Evolutionary conservation across 352 stramenopile species (phyloP), one percentile per base, ranked within the genome.

Genomic region (Phytophthora boehmeriae): DNA sequence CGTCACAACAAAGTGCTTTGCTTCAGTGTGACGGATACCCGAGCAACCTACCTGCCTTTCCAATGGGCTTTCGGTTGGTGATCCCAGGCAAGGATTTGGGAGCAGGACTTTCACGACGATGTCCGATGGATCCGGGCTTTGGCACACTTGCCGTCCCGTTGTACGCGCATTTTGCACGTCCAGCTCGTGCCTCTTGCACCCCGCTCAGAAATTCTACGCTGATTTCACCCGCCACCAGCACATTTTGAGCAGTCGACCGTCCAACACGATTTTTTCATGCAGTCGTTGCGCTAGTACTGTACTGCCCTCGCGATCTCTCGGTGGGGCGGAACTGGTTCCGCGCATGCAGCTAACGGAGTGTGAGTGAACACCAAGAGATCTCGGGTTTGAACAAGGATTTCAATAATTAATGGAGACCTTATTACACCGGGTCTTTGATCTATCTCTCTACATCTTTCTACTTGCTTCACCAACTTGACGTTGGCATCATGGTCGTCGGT

Each of bases 381-480:
- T 39, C 14, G 8, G 34, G 9, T 39, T 39, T 39, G n/a, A 22
- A 22, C n/a, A 44, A 22, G 5, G 38, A 17, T 22, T n/a, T 44
- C 38, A 30, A 44, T 44, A 44, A 44, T 44, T 44, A 44, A 16
- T 44, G 38, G 38, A 38, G 34, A 44, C 38, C 38, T 44, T 44
- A 44, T 17, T 44, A 44, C 38, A 44, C 5, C 38, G 38, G 34
- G 14, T 22, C 38, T 44, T 44, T 16, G 38, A 9, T 44, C 8
- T 44, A 44, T 44, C 38, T 44, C 14, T 44, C 38, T 44, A 44
- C 38, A 44, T 44, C 16, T 44, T 10, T 13, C 20, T 43, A 9
- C 20, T 19, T 23, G 20, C 4, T 45, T 58, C 36, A 68, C 64
- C 64, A 73, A 9, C 22, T 65, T n/a, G 54, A 41, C 8, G 42